phyloP scores from a whole-genome alignment of 352 stramenopile genomes.

The Phytopythium aichiense region DNA sequence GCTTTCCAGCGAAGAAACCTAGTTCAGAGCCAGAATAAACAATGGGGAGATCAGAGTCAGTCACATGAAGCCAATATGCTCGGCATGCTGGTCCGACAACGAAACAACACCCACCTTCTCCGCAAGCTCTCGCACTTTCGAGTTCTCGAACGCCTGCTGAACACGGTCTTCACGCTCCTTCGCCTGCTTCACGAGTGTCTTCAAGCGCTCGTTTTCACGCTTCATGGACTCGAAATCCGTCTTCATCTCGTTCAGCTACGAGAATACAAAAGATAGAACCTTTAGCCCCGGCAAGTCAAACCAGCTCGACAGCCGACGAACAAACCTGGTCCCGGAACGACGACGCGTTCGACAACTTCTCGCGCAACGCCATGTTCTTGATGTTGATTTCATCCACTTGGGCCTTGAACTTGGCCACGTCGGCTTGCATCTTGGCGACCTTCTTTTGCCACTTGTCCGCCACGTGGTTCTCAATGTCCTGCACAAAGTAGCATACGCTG shows the following conservation, averaged over 20 bases:
- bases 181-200: slow-evolving; percentile 40
- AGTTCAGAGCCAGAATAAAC: not conserved
- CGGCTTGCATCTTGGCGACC: slow-evolving; percentile 56
- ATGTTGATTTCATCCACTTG: slow-evolving; percentile 74
- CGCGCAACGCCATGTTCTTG: slow-evolving; percentile 73
- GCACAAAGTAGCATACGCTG: not conserved
- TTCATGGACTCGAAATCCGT: slow-evolving; percentile 39
- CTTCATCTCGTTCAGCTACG: slow-evolving; percentile 61
- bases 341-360: slow-evolving; percentile 60
- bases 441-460: slow-evolving; percentile 80
- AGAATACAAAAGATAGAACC: slow-evolving; percentile 2
- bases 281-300: not conserved
- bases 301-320: not conserved
- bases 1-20: slow-evolving; percentile 33
- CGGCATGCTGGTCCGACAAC: slow-evolving; percentile 1
- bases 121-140: slow-evolving; percentile 28
- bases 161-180: slow-evolving; percentile 25
- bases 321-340: slow-evolving; percentile 68
- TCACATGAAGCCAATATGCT: no score
- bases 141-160: slow-evolving; percentile 23
- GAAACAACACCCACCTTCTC: slow-evolving; percentile 26
- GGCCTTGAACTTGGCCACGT: slow-evolving; percentile 59
- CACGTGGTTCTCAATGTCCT: slow-evolving; percentile 62
- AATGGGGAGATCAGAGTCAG: not conserved
- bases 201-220: slow-evolving; percentile 44